Evolutionary conservation across 257 asterid species (phyloP).

Genomic region (Marsdenia floribunda): DNA sequence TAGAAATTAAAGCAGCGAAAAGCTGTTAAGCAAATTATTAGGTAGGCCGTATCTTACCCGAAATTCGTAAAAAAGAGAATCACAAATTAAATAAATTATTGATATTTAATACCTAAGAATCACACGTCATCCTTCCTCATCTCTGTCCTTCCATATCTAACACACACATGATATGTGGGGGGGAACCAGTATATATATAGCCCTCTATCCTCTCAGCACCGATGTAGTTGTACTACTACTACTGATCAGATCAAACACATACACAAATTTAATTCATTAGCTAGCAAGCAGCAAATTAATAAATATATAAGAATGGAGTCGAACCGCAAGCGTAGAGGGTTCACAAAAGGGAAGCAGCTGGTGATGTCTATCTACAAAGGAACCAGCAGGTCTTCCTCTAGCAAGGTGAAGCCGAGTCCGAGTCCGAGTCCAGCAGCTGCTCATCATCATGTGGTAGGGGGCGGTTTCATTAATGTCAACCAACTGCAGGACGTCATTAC

Average conservation of each 20-base stretch:
- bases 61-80: neutral
- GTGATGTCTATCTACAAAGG: constrained; percentile 39
- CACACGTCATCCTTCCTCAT: constrained; percentile 12
- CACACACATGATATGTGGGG: too few relatives aligned
- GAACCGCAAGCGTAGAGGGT: constrained; percentile 38
- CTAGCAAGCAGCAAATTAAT: neutral
- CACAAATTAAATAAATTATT: neutral
- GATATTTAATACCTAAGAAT: constrained; percentile 9
- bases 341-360: constrained; percentile 44
- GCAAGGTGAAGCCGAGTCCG: constrained; percentile 24
- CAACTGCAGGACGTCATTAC: neutral
- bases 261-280: neutral
- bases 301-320: constrained; percentile 33
- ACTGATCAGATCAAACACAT: too few relatives aligned
- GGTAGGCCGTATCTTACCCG: constrained; percentile 11
- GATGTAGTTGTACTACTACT: neutral
- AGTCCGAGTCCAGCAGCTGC: neutral
- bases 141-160: constrained; percentile 8
- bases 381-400: neutral
- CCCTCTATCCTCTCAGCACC: neutral
- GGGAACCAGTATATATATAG: constrained; percentile 4
- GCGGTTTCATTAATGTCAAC: neutral
- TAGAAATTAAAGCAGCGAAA: constrained; percentile 5
- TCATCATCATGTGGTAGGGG: neutral
- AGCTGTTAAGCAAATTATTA: constrained; percentile 15